Conservation (phyloP, 805 yeast genomes). For the Teunomyces pallodes region DNA sequence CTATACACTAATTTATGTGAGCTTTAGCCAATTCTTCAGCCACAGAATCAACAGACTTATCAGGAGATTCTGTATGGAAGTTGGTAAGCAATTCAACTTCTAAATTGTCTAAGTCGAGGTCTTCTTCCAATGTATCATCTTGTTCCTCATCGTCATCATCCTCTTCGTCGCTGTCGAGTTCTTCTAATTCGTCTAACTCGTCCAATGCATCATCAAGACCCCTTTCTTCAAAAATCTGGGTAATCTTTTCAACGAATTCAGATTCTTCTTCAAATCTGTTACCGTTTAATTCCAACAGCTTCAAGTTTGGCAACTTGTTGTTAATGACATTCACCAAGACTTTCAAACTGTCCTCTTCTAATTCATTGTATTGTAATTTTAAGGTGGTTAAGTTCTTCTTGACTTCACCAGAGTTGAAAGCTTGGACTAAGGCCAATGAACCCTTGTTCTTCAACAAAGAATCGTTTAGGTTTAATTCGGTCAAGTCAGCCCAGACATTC, state of each 20-base stretch:
- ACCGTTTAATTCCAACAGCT: constrained; percentile 82
- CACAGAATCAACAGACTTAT: constrained; percentile 51
- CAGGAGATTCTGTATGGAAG: constrained; percentile 40
- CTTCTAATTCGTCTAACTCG: constrained; percentile 94
- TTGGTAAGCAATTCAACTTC: constrained; percentile 51
- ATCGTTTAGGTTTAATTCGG: constrained; percentile 84
- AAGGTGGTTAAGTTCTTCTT: constrained; percentile 51
- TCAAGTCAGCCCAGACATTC: constrained; percentile 60
- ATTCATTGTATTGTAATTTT: constrained; percentile 86
- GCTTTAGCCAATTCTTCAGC: constrained; percentile 60
- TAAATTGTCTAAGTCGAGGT: constrained; percentile 44
- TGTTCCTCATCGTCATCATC: constrained; percentile 60
- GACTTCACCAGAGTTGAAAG: constrained; percentile 35
- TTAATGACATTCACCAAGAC: constrained; percentile 55
- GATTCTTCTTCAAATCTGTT: constrained; percentile 90
- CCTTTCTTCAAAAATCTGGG: constrained; percentile 61
- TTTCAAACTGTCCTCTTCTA: constrained; percentile 63
- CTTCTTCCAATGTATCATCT: constrained; percentile 53
- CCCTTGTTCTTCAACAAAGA: constrained; percentile 83
- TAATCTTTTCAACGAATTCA: constrained; percentile 59
- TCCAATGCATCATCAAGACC: constrained; percentile 76
- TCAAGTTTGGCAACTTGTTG: constrained; percentile 59
- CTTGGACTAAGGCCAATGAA: constrained; percentile 51
- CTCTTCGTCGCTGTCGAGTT: constrained; percentile 66
- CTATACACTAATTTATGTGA: constrained; percentile 30